phyloP scores from a whole-genome alignment of 2,329 filamentous ascomycete genomes.

The Epichloe baconii region DNA sequence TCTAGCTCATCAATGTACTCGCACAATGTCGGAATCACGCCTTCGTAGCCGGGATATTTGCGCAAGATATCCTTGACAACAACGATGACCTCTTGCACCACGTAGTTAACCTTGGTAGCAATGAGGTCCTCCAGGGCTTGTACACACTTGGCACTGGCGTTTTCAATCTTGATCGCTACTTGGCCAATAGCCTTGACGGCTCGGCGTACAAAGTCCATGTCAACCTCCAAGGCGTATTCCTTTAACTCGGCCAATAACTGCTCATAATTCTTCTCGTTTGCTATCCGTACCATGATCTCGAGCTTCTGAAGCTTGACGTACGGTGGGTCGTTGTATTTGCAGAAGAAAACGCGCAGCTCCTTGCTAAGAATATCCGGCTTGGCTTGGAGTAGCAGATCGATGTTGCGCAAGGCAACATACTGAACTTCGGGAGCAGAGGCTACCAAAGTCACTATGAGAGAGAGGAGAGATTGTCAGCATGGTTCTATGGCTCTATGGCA shows the following conservation, averaged over 20 bases:
- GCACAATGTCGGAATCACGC: conserved; percentile 92
- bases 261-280: conserved; percentile 92
- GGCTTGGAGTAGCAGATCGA: conserved; percentile 92
- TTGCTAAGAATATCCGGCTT: conserved; percentile 95
- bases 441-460: conserved; percentile 66
- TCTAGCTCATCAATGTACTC: conserved; percentile 95
- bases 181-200: conserved; percentile 95
- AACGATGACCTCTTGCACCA: conserved; percentile 96
- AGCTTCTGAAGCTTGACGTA: conserved; percentile 97
- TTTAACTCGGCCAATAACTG: conserved; percentile 89
- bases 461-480: neutral
- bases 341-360: conserved; percentile 96
- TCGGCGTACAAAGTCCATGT: conserved; percentile 96
- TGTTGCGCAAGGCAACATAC: conserved; percentile 92
- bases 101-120: conserved; percentile 96
- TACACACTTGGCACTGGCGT: conserved; percentile 87
- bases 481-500: neutral
- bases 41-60: conserved; percentile 95
- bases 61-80: conserved; percentile 98
- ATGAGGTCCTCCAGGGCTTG: conserved; percentile 88
- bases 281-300: conserved; percentile 98
- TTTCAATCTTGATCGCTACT: conserved; percentile 96
- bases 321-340: conserved; percentile 97
- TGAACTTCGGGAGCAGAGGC: conserved; percentile 95
- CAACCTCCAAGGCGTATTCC: conserved; percentile 94